Evolutionary conservation across 371 early-diverging fungal species (phyloP), one percentile per base, ranked within the genome.

Genomic region (Haplosporangium sp.): DNA sequence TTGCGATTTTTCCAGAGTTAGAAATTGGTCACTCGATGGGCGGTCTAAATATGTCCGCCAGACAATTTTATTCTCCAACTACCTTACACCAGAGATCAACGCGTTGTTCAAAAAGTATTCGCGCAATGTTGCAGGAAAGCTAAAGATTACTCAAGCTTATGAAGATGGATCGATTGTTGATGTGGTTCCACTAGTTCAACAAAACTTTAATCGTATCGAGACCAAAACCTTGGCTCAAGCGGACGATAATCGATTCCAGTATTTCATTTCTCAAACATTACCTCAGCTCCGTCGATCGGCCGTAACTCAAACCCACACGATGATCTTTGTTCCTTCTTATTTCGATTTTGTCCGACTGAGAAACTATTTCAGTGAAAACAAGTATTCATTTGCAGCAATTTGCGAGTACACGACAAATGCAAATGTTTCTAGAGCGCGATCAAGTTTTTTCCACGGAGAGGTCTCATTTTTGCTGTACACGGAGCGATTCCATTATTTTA

Each of bases 291-390:
- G 89, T 58, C 87, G 86, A 65, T 89, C 89, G 27, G 87, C 89
- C 34, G 84, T 88, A 37, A 76, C 65, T 27, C 91, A 92, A 83
- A 86, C 89, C 19, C 94, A 95, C 83, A 92, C 94, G 58, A 84
- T 96, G 76, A 89, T 99, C 52, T 95, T 95, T 84, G 91, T 97
- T 8, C 95, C 98, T n/a, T 94, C 94, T 11, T 99, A 98, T 79
- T 96, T 98, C 86, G 99, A 99, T 74, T 99, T 93, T 88, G 95
- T 98, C 10, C 88, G 96, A 8, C 66, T 99, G 38, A 88, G 97
- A 55, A 97, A 97, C 74, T 92, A 94, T 74, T 86, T 96, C 66
- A 87, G 91, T 48, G 93, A 95, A 71, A 90, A 90, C 77, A 87
- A 87, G 65, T 92, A 88, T 75, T 88, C 90, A 4, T 94, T 94